Evolutionary conservation across 768 basidiomycete genomes (phyloP).

Genomic region (Kockovaella imperatae): DNA sequence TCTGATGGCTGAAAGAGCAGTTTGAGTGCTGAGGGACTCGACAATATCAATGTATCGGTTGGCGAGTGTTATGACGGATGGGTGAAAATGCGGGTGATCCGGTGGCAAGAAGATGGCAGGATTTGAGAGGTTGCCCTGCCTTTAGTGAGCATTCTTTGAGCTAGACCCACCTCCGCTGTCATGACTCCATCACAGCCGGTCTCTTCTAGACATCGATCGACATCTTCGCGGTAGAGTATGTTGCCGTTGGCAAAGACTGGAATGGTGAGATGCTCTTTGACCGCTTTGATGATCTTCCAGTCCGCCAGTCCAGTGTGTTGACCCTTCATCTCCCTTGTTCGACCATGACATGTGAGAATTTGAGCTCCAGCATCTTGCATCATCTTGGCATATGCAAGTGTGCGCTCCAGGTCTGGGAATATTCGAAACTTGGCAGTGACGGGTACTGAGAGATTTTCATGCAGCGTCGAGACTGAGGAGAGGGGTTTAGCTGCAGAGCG

Average conservation of each 20-base stretch:
- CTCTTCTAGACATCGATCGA: slow-evolving; percentile 64
- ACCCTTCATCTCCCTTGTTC: slow-evolving; percentile 84
- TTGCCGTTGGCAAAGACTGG: slow-evolving; percentile 98
- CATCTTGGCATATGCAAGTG: slow-evolving; percentile 91
- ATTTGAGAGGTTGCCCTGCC: slow-evolving; percentile 81
- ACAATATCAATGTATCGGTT: slow-evolving; percentile 82
- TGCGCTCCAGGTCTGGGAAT: slow-evolving; percentile 74
- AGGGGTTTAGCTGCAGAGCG: not conserved
- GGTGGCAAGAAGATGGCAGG: slow-evolving; percentile 58
- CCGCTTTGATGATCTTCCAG: slow-evolving; percentile 80
- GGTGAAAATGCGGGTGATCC: slow-evolving; percentile 30
- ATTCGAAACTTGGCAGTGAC: slow-evolving; percentile 95
- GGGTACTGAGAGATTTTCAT: slow-evolving; percentile 74
- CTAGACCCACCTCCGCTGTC: slow-evolving; percentile 59
- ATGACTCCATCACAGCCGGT: slow-evolving; percentile 91
- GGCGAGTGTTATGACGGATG: slow-evolving; percentile 55
- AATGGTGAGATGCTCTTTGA: slow-evolving; percentile 75
- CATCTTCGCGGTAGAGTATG: slow-evolving; percentile 77
- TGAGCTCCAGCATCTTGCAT: slow-evolving; percentile 91
- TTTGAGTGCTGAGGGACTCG: slow-evolving; percentile 59
- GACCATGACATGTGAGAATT: slow-evolving; percentile 87
- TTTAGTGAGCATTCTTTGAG: not conserved
- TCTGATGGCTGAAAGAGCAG: slow-evolving; percentile 68
- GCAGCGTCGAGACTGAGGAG: slow-evolving; percentile 69
- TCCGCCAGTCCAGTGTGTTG: slow-evolving; percentile 76